Conservation (phyloP, 495 filamentous ascomycete species). For the Ascodesmis nigricans region DNA sequence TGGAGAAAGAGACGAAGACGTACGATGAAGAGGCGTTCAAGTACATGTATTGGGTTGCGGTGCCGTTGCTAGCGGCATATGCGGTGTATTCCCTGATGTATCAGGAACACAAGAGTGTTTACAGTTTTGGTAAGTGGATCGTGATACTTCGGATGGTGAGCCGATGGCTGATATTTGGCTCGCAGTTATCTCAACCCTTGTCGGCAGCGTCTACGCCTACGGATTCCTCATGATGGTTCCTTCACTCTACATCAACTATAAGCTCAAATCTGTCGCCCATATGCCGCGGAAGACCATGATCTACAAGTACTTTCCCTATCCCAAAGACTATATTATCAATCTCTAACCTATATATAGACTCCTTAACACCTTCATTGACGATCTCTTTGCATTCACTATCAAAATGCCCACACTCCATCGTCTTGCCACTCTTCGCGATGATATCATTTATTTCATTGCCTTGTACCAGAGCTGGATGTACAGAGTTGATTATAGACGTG, state of each 20-base stretch:
- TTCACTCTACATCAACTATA: slow-evolving; percentile 93
- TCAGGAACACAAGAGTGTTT: slow-evolving; percentile 95
- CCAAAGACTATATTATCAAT: slow-evolving; percentile 10
- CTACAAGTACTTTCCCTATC: slow-evolving; percentile 38
- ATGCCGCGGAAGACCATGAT: slow-evolving; percentile 93
- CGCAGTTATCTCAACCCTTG: slow-evolving; percentile 70
- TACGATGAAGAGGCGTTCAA: slow-evolving; percentile 95
- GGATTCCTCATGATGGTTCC: slow-evolving; percentile 99
- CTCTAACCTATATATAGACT: too few relatives aligned
- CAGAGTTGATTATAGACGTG: slow-evolving; percentile 71
- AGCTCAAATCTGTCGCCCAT: slow-evolving; percentile 86
- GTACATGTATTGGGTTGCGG: slow-evolving; percentile 78
- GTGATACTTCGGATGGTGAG: too few relatives aligned
- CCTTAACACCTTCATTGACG: slow-evolving; percentile 59
- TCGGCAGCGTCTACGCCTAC: slow-evolving; percentile 92
- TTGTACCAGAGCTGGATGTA: slow-evolving; percentile 90
- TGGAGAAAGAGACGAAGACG: slow-evolving; percentile 92
- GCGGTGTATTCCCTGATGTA: slow-evolving; percentile 77
- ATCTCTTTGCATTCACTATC: slow-evolving; percentile 93
- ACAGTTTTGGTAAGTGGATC: too few relatives aligned
- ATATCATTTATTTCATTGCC: slow-evolving; percentile 96
- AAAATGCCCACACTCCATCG: slow-evolving; percentile 95
- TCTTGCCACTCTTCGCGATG: slow-evolving; percentile 81
- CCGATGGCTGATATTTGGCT: too few relatives aligned
- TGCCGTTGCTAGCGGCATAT: slow-evolving; percentile 73